Percentiles rank a stretch among this genome's conserved stretches.
phyloP scores from a whole-genome alignment of 257 asterid species.

The Solanum lycopersicoides region DNA sequence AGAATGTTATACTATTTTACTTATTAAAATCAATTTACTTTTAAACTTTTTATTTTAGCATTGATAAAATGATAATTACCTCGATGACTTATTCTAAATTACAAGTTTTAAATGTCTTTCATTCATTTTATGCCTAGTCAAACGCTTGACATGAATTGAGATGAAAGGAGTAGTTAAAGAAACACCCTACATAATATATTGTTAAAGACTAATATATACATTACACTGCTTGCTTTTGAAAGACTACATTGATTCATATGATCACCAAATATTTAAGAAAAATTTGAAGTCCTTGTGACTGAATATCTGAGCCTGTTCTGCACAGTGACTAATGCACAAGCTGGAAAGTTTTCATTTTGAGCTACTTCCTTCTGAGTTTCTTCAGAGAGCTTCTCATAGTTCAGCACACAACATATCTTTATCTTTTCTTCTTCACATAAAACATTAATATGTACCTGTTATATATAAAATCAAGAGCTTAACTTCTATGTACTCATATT shows the following conservation, averaged over 20 bases:
- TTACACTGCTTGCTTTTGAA: neutral
- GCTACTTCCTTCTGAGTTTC: constrained; percentile 11
- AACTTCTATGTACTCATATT: neutral
- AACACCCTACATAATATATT: neutral
- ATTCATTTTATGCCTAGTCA: neutral
- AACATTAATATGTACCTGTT: constrained; percentile 28
- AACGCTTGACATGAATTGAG: neutral
- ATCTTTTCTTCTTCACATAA: constrained; percentile 36
- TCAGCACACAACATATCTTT: constrained; percentile 30
- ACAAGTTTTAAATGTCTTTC: neutral
- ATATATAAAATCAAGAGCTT: neutral
- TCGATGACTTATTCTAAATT: neutral
- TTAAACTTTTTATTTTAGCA: neutral
- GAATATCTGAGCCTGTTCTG: constrained; percentile 10
- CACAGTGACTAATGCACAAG: constrained; percentile 7
- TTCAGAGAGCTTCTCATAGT: constrained; percentile 32
- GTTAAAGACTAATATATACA: neutral
- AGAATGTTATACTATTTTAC: neutral
- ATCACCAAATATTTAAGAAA: neutral
- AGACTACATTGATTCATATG: neutral
- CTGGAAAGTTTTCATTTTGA: constrained; percentile 27
- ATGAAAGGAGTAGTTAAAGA: neutral
- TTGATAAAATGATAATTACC: neutral
- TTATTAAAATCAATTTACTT: neutral
- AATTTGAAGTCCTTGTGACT: neutral